Evolutionary conservation across 768 basidiomycete species (phyloP).

Genomic region (Suillus occidentalis): DNA sequence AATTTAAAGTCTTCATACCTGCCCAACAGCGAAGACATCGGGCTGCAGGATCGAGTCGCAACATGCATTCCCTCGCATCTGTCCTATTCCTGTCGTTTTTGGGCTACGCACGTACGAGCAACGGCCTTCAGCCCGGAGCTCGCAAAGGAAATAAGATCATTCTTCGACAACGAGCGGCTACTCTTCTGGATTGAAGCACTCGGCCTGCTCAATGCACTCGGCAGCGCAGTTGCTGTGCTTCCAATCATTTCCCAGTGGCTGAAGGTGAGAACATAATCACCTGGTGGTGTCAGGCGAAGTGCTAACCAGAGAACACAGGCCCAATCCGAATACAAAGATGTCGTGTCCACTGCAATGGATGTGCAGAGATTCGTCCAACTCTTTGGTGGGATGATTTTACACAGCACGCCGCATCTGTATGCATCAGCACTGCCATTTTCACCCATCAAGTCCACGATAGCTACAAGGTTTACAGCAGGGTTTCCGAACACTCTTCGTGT

Average conservation of each 20-base stretch:
- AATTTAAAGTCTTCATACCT: constrained; percentile 30
- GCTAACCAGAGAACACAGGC: not conserved
- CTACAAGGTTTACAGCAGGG: too few species aligned
- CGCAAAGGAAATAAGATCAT: not conserved
- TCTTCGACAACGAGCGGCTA: constrained; percentile 9
- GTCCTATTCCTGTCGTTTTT: constrained; percentile 14
- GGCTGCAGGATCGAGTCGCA: not conserved
- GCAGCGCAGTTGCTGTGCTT: not conserved
- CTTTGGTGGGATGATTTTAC: too few species aligned
- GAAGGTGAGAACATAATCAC: not conserved
- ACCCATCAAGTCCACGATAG: too few species aligned
- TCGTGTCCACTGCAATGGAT: constrained; percentile 8
- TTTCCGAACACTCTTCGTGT: too few species aligned
- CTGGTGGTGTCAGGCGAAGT: not conserved
- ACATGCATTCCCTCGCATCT: constrained; percentile 7
- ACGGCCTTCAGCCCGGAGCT: not conserved
- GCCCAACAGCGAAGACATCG: constrained; percentile 25
- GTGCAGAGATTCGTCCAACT: constrained; percentile 11
- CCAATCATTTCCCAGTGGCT: not conserved
- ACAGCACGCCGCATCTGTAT: too few species aligned
- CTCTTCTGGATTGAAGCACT: constrained; percentile 11
- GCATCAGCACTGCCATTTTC: too few species aligned
- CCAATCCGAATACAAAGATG: not conserved
- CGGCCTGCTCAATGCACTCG: not conserved
- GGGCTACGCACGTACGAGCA: constrained; percentile 10